Base-by-base conservation (phyloP, 768 basidiomycete genomes). In the Hemileccinum impolitum region DNA sequence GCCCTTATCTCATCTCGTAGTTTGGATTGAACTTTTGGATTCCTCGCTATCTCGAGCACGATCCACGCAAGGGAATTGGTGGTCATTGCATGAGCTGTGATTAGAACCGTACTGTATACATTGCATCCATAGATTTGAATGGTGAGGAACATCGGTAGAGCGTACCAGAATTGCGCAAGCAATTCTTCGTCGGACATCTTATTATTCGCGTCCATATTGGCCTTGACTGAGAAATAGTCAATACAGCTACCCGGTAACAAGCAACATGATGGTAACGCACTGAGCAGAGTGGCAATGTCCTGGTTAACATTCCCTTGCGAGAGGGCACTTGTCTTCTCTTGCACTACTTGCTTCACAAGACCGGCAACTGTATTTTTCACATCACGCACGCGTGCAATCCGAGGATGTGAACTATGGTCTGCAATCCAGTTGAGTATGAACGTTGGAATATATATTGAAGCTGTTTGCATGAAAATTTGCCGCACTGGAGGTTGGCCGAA, bases 11-110 rank as follows among this genome's bases (percentile, higher is more conserved):
- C 57, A 10, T 43, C 70, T 15, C 88, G 78, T 13, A 91, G 75
- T 45, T 72, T 75, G 2, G 66, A 66, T 60, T 90, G 87, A 12
- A 79, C 64, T 15, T 78, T 69, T 0, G 77, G 81, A 51, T 82
- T 66, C 28, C 70, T 73, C 1, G 81, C 75, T 11, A 90, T 71
- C 54, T 84, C 80, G 43, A 82, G 70, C 2, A 89, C 64, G 4
- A 76, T 74, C 82, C 82, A 89, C 43, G 74, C 67, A 19, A 79
- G 49, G 2, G 75, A 72, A 32, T 71, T 79, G 2, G 82, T 72
- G 28, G 77, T 81, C 4, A 82, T 84, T 61, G 86, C 84, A 62
- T 86, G 77, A 3, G 73, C 75, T 39, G 73, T 73, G 4, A 79
- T 51, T 4, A 77, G 59, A 15, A 77, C 68, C 14, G 72, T 75